Percentiles rank a stretch among this genome's conserved stretches.
Conservation (phyloP, 768 basidiomycete genomes). For the Naganishia kalamii region DNA sequence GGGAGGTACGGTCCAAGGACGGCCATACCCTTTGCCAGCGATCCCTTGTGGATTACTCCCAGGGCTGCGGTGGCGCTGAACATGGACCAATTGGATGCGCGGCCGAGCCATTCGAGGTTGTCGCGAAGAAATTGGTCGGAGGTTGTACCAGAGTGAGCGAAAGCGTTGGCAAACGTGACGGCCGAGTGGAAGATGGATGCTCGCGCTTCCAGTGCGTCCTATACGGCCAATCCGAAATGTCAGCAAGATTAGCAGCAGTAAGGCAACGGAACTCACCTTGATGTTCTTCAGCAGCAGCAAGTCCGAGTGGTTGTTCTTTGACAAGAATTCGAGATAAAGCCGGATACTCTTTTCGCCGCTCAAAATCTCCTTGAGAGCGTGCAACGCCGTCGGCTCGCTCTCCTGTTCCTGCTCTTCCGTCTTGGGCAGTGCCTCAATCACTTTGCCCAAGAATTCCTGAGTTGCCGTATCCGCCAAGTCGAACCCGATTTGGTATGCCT, state of each 20-base stretch:
- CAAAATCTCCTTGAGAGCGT: slow-evolving; percentile 64
- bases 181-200: slow-evolving; percentile 97
- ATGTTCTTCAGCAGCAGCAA: slow-evolving; percentile 84
- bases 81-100: slow-evolving; percentile 96
- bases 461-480: slow-evolving; percentile 90
- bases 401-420: slow-evolving; percentile 17
- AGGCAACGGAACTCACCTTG: slow-evolving; percentile 55
- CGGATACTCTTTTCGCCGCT: slow-evolving; percentile 87
- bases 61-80: slow-evolving; percentile 95
- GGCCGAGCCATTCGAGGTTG: slow-evolving; percentile 91
- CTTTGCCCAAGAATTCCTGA: slow-evolving; percentile 79
- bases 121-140: slow-evolving; percentile 88
- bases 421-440: slow-evolving; percentile 48
- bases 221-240: not conserved
- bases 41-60: slow-evolving; percentile 96
- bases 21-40: slow-evolving; percentile 83
- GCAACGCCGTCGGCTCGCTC: slow-evolving; percentile 1
- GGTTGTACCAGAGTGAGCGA: slow-evolving; percentile 96
- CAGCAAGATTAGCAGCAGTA: not conserved
- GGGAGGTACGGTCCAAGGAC: slow-evolving; percentile 93
- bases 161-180: slow-evolving; percentile 91
- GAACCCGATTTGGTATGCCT: slow-evolving; percentile 93
- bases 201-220: slow-evolving; percentile 86
- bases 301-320: slow-evolving; percentile 88
- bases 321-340: slow-evolving; percentile 89